Percentiles rank a stretch among this genome's conserved stretches.
Conservation (phyloP, 768 basidiomycete species). For the Scleroderma citrinum region DNA sequence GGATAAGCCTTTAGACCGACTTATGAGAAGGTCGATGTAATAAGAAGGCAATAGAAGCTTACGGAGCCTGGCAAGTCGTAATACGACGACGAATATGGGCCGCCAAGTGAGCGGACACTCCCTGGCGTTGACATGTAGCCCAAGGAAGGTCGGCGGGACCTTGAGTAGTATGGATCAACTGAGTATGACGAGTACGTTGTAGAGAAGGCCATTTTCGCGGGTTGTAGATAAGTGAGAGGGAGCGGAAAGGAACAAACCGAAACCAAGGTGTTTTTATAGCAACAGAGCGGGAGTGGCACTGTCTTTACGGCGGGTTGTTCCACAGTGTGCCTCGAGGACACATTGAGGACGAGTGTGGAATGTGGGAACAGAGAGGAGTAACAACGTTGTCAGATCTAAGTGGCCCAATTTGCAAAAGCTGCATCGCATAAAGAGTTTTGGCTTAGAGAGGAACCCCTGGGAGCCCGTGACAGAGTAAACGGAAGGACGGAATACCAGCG, state of each 20-base stretch:
- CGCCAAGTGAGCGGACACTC: conserved; percentile 10
- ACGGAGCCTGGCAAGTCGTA: conserved; percentile 39
- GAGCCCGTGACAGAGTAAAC: conserved; percentile 1
- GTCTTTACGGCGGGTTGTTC: conserved; percentile 9
- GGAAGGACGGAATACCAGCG: conserved; percentile 21
- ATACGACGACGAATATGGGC: conserved; percentile 35
- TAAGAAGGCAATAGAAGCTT: conserved; percentile 9
- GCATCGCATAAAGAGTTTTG: conserved; percentile 9
- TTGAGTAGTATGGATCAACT: conserved; percentile 30
- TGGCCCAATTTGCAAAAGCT: conserved; percentile 17
- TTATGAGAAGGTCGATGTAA: conserved; percentile 2
- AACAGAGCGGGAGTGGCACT: conserved; percentile 7
- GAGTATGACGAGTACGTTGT: conserved; percentile 22
- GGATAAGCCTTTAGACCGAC: conserved; percentile 28
- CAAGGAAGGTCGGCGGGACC: conserved; percentile 29
- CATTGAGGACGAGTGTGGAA: conserved; percentile 15
- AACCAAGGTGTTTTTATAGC: conserved; percentile 19
- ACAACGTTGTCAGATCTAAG: conserved; percentile 9
- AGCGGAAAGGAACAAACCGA: conserved; percentile 1
- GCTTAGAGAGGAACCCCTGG: conserved; percentile 1
- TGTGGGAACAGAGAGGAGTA: conserved; percentile 12
- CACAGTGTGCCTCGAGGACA: conserved; percentile 24
- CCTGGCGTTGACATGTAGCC: conserved; percentile 25
- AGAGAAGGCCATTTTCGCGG: conserved; percentile 34
- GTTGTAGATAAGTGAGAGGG: not conserved